These are phyloP conservation scores for Perkinsus chesapeaki DNA, from an alignment of 169 alveolate species.

Conservation along the genomic window DNA sequence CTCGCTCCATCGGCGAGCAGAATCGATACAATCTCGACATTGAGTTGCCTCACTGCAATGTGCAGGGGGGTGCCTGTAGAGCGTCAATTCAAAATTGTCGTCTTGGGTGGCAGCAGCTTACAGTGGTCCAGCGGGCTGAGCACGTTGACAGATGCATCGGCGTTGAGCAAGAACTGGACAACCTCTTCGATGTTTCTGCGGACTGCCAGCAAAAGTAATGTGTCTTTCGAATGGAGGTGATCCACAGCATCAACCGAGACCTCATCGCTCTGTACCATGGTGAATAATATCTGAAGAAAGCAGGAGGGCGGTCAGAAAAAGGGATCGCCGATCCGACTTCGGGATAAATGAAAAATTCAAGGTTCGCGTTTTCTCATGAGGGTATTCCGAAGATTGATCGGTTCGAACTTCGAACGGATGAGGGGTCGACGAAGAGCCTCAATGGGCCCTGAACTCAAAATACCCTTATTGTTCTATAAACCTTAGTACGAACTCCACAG, in stretches of 20 bases:
- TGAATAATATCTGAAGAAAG: background rate
- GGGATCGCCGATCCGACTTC: no score
- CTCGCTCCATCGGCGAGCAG: background rate
- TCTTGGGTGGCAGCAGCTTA: background rate
- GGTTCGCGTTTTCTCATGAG: no score
- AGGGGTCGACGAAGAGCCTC: no score
- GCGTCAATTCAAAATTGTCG: background rate
- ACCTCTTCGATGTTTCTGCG: background rate
- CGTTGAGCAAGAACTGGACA: background rate
- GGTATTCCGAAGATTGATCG: no score
- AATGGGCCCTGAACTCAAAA: no score
- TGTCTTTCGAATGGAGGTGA: background rate
- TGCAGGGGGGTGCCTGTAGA: background rate
- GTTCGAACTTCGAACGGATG: no score
- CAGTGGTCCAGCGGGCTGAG: background rate
- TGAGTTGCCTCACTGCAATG: background rate
- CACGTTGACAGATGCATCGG: background rate
- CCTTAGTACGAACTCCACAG: no score
- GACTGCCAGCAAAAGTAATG: background rate
- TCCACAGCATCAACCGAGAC: background rate
- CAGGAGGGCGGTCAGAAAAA: no score
- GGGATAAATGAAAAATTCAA: no score
- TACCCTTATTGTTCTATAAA: no score
- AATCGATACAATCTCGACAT: background rate
- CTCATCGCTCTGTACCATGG: background rate